Conservation (phyloP, 306 rosid genomes). For the Pachyrhizus erosus region DNA sequence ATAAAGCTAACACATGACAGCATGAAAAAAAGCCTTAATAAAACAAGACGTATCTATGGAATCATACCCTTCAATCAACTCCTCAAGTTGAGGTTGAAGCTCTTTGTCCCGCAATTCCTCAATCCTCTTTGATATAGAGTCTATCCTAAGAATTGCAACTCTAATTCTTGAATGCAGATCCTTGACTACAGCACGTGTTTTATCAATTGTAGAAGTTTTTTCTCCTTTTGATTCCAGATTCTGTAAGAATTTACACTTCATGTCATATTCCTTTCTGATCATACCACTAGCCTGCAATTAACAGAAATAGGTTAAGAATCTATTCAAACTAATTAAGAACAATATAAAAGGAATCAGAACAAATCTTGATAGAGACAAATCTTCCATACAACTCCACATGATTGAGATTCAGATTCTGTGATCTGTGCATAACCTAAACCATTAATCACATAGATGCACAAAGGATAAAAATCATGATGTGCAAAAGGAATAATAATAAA, state of each 20-base stretch:
- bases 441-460: neutral
- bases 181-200: slow-evolving; percentile 82
- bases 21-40: neutral
- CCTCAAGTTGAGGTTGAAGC: slow-evolving; percentile 97
- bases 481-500: neutral
- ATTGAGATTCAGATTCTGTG: slow-evolving; percentile 18
- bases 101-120: slow-evolving; percentile 91
- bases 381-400: neutral
- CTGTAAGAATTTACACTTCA: slow-evolving; percentile 74
- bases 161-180: slow-evolving; percentile 93
- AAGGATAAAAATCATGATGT: neutral
- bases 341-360: neutral
- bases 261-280: slow-evolving; percentile 82
- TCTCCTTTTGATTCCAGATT: slow-evolving; percentile 78
- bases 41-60: slow-evolving; percentile 36
- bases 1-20: slow-evolving; percentile 25
- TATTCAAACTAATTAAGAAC: neutral
- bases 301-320: neutral
- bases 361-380: neutral
- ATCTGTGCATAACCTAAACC: neutral
- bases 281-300: slow-evolving; percentile 77
- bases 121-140: slow-evolving; percentile 89
- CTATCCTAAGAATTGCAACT: slow-evolving; percentile 85
- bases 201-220: slow-evolving; percentile 61
- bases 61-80: slow-evolving; percentile 85